Base-by-base conservation (phyloP, 1,284 basidiomycete species). In the Tremellales sp. region DNA sequence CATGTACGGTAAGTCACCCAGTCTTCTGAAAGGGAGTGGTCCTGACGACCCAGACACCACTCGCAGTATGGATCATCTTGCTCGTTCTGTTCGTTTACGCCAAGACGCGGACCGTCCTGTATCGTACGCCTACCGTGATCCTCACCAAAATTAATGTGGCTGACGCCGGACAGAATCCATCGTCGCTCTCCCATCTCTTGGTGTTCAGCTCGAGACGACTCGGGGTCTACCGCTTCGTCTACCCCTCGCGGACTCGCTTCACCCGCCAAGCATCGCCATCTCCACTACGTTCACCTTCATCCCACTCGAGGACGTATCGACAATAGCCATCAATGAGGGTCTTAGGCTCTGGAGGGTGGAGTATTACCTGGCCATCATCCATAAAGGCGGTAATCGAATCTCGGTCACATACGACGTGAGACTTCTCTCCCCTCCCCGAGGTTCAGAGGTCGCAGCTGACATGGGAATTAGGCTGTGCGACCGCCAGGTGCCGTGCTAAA, bases 181-280 rank as follows among this genome's bases (percentile, higher is more conserved):
- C 37, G 64, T 53, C 2, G 56, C 68, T 0, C 43, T 62, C 25
- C 43, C 65, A 82, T 84, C 53, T 81, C 86, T 75, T 78, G 86
- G 48, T 77, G 82, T 67, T 73, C 80, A 60, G 75, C 79, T 59
- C 72, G 79, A 39, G 80, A 87, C 69, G 56, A 74, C 21, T 83
- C 56, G 55, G 13, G 61, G 63, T 3, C 19, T 68, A 12, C 48
- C 56, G 29, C 13, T 40, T 46, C n/a, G n/a, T 19, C 23, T 31
- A 13, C 24, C 23, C 33, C 13, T 22, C 48, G 15, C 13, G 19
- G 3, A 4, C n/a, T 17, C 21, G 22, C 17, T 11, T 4, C 49
- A 7, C 7, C 15, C 12, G 13, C 17, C 19, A 42, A 40, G 6
- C 39, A 40, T 24, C 8, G n/a, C 39, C 19, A 15, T 11, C 40